Evolutionary conservation across 176 grass and related monocot species (phyloP).

Genomic region (Pontederia paniculata): DNA sequence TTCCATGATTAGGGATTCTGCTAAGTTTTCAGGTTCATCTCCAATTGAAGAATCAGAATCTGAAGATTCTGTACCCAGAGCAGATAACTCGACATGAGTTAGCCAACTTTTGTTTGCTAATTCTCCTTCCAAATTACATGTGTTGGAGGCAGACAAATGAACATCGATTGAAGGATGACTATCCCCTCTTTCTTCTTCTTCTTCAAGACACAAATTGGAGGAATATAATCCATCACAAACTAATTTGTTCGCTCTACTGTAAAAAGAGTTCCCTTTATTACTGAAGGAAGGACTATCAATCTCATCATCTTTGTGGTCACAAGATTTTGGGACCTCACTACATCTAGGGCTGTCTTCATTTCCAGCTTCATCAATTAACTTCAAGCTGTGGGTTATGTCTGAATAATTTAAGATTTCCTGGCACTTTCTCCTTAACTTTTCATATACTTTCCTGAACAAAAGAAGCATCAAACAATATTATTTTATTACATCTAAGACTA

Average conservation of each 20-base stretch:
- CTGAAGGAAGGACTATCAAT: neutral
- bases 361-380: neutral
- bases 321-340: neutral
- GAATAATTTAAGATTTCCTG: neutral
- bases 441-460: slow-evolving; percentile 4
- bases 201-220: neutral
- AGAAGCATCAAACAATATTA: neutral
- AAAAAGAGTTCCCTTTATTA: neutral
- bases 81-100: neutral
- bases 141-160: too few species aligned
- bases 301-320: slow-evolving; percentile 1
- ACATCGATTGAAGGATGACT: too few species aligned
- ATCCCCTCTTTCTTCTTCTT: neutral
- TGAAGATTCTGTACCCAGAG: slow-evolving; percentile 3
- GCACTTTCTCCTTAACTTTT: slow-evolving; percentile 14
- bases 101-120: neutral
- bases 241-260: neutral
- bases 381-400: neutral
- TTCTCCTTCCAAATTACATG: neutral
- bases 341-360: neutral
- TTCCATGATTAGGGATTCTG: neutral
- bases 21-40: slow-evolving; percentile 5
- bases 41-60: slow-evolving; percentile 2
- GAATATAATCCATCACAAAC: neutral
- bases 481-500: neutral